These are phyloP conservation scores for Populus tremula DNA, from an alignment of 345 rosid genomes.

Conservation along the genomic window DNA sequence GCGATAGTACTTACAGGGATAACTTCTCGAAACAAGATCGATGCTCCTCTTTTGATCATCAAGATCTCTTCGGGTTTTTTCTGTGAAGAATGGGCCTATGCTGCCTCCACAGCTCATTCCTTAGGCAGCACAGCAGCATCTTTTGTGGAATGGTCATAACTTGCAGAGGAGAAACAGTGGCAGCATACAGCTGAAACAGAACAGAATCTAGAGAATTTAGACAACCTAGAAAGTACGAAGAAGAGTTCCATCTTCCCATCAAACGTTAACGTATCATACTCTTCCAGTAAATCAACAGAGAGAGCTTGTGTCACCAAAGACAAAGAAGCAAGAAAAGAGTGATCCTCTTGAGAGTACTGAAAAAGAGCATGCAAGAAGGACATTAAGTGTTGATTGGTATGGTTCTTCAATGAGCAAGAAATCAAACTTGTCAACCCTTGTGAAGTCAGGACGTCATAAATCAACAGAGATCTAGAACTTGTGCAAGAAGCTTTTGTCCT, in stretches of 20 bases:
- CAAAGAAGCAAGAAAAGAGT: neutral
- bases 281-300: slow-evolving; percentile 23
- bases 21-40: slow-evolving; percentile 12
- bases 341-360: neutral
- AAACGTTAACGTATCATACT: slow-evolving; percentile 12
- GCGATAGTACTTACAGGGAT: slow-evolving; percentile 9
- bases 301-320: neutral
- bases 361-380: neutral
- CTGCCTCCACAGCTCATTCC: slow-evolving; percentile 11
- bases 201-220: too few species aligned
- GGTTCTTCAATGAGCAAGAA: slow-evolving; percentile 7
- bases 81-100: slow-evolving; percentile 14
- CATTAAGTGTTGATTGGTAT: neutral
- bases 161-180: slow-evolving; percentile 7
- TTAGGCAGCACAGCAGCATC: slow-evolving; percentile 30
- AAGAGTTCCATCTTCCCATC: slow-evolving; percentile 4
- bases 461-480: slow-evolving; percentile 14
- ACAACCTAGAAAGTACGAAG: too few species aligned
- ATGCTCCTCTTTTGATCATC: slow-evolving; percentile 10
- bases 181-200: neutral
- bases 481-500: neutral
- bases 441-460: slow-evolving; percentile 16
- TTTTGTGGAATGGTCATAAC: slow-evolving; percentile 53
- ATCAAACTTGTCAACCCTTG: neutral
- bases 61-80: slow-evolving; percentile 47